Evolutionary conservation across 78 protist species (phyloP).

Genomic region (Dictyostelium firmibasis): DNA sequence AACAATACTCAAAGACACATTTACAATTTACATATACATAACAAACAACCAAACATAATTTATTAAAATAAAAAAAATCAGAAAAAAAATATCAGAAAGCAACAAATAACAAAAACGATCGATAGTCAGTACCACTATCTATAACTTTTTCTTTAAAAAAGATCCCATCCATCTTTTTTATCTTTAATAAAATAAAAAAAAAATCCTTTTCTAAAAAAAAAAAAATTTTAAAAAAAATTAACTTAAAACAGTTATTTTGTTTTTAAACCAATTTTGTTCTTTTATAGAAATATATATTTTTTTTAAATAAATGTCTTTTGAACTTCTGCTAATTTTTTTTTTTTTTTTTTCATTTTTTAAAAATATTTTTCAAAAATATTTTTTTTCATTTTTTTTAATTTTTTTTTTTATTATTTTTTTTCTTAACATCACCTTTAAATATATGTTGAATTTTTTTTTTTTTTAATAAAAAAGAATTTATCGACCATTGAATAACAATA

Average conservation of each 20-base stretch:
- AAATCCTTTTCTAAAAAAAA: too few species aligned
- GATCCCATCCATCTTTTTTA: not conserved
- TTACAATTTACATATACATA: not conserved
- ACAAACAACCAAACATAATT: not conserved
- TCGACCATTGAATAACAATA: not conserved
- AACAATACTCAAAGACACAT: too few species aligned
- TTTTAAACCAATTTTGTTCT: too few species aligned
- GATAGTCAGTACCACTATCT: not conserved
- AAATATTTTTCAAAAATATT: not conserved
- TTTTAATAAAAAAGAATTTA: not conserved
- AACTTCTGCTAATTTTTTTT: not conserved
- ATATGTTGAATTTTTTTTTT: not conserved
- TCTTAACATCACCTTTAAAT: not conserved
- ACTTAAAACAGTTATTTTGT: too few species aligned
- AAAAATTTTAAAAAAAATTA: too few species aligned
- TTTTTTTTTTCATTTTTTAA: not conserved
- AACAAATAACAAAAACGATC: not conserved
- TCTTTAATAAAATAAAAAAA: too few species aligned
- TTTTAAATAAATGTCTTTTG: not conserved
- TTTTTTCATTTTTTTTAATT: not conserved
- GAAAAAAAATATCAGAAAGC: too few species aligned
- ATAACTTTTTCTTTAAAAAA: too few species aligned
- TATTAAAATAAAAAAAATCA: too few species aligned
- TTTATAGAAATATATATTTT: too few species aligned
- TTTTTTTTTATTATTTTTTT: not conserved